phyloP scores from a whole-genome alignment of 2,329 filamentous ascomycete species.

The Endothia cerciana region DNA sequence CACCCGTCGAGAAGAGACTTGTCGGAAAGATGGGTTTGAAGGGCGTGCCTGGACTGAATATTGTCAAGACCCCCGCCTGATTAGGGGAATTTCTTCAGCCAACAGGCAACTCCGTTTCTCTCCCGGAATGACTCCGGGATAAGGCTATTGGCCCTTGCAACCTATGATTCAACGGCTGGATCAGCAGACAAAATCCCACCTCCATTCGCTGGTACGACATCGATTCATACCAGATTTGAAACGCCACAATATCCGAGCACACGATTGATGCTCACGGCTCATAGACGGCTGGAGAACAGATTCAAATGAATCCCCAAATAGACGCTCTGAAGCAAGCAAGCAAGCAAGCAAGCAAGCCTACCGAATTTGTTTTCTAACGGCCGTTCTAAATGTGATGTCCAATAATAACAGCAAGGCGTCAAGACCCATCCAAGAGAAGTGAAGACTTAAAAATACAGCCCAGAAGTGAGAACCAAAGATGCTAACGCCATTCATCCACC shows the following conservation, averaged over 20 bases:
- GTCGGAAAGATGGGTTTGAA: conserved; percentile 63
- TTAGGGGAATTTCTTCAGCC: too few relatives aligned
- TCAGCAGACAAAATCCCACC: not conserved
- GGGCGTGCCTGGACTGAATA: conserved; percentile 52
- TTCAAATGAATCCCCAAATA: not conserved
- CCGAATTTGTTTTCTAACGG: not conserved
- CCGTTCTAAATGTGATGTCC: not conserved
- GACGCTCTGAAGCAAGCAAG: not conserved
- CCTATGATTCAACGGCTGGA: not conserved
- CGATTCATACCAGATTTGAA: not conserved
- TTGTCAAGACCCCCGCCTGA: conserved; percentile 32
- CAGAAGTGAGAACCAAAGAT: not conserved
- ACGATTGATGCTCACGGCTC: not conserved
- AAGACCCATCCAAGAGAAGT: conserved; percentile 1
- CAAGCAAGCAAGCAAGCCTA: not conserved
- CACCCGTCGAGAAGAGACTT: conserved; percentile 49
- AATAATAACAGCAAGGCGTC: not conserved
- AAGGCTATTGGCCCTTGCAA: not conserved
- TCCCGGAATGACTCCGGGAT: not conserved
- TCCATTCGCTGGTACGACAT: not conserved
- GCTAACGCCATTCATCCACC: not conserved
- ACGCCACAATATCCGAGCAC: not conserved
- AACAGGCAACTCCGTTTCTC: too few relatives aligned
- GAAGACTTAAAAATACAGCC: not conserved
- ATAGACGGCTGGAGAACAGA: not conserved